A percentile compares a stretch with the other conserved stretches of the same genome.
These are phyloP conservation scores for Lepidium sativum DNA, from an alignment of 345 rosid genomes.

Conservation along the genomic window DNA sequence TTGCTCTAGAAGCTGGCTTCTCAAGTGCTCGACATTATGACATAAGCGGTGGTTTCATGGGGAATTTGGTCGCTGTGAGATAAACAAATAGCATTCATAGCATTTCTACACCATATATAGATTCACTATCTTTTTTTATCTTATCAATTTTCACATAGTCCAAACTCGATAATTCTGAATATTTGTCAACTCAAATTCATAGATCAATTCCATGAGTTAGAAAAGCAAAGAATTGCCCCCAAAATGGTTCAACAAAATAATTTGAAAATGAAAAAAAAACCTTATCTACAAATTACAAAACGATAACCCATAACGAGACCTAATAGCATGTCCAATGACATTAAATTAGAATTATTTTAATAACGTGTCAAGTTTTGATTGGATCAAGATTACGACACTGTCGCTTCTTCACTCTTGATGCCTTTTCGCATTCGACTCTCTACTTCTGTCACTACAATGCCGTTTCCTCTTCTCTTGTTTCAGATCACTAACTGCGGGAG, in stretches of 20 bases:
- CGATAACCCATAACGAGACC: neutral
- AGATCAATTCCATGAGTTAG: neutral
- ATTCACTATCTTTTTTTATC: neutral
- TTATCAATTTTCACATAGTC: neutral
- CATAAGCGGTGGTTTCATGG: slow-evolving; percentile 79
- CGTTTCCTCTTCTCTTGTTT: no score
- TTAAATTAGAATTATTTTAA: no score
- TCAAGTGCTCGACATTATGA: slow-evolving; percentile 55
- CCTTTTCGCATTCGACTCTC: no score
- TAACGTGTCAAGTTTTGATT: no score
- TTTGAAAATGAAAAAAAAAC: neutral
- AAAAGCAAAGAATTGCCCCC: neutral
- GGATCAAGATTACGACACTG: no score
- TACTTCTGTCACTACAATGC: no score
- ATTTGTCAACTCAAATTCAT: neutral
- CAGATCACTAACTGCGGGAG: no score
- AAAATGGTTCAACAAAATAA: slow-evolving; percentile 2
- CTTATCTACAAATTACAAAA: neutral
- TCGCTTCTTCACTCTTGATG: no score
- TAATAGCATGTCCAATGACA: no score
- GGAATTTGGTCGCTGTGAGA: slow-evolving; percentile 61
- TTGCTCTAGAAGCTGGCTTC: slow-evolving; percentile 70
- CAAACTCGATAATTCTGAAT: neutral
- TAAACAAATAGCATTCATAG: slow-evolving; percentile 5
- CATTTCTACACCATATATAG: neutral